phyloP scores from a whole-genome alignment of 306 rosid species.

The Vigna nakashimae region DNA sequence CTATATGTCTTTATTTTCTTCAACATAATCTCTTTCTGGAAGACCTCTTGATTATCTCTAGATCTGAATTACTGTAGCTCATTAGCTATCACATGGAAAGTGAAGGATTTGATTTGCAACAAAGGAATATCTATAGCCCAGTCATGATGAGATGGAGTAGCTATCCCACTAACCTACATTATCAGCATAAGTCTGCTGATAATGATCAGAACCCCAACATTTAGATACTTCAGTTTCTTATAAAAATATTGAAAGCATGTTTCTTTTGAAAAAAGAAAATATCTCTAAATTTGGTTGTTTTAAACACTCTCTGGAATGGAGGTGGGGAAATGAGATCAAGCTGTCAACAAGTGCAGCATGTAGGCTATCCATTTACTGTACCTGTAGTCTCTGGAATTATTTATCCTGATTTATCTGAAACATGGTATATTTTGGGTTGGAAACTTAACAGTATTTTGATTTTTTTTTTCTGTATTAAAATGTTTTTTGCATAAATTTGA shows the following conservation, averaged over 20 bases:
- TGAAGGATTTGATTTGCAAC: background rate
- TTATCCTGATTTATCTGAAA: background rate
- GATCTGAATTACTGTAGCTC: background rate
- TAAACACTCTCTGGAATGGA: background rate
- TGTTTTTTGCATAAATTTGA: conserved; percentile 17
- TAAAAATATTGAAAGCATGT: background rate
- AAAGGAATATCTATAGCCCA: background rate
- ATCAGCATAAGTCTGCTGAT: background rate
- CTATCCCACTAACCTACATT: background rate
- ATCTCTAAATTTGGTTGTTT: background rate
- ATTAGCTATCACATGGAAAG: background rate
- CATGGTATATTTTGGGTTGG: conserved; percentile 8
- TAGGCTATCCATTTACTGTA: conserved; percentile 17
- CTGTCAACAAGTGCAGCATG: background rate
- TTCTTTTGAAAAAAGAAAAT: background rate
- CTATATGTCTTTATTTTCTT: background rate
- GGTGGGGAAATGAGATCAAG: background rate
- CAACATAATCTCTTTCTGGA: background rate
- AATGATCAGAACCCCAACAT: background rate
- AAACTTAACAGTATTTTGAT: conserved; percentile 23
- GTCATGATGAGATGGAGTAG: background rate
- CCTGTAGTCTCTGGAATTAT: conserved; percentile 8
- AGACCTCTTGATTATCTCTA: conserved; percentile 11
- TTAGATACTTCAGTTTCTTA: background rate
- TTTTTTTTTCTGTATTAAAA: background rate